Base-by-base conservation (phyloP, 2,329 filamentous ascomycete genomes). In the Aspergillus transmontanensis region DNA sequence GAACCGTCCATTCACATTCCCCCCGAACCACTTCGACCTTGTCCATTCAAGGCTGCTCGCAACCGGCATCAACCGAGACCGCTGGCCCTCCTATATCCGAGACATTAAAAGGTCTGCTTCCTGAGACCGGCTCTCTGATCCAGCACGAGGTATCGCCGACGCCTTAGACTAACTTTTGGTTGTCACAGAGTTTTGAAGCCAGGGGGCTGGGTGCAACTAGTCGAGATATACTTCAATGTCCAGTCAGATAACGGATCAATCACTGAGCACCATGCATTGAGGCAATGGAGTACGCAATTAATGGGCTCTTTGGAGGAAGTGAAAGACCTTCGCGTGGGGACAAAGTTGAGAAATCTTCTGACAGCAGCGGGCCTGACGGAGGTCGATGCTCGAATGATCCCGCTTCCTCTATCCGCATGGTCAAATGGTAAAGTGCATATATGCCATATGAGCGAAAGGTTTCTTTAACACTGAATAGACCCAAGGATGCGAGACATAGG, bases 241-340 rank as follows among this genome's bases (percentile, higher is more conserved):
- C 94, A 96, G 75, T 96, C 92, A 0, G 88, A 94, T 69, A 96
- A 92, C 71, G 93, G 93, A 6, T 88, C 87, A n/a, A 80, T 95
- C 69, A 89, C 87, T 12, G 84, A 89, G 57, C 85, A 84, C 58
- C 86, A 91, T 73, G 89, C 88, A 2, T 81, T 93, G 58, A 76
- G 81, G 61, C 75, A 85, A 67, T 93, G 90, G 90, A 92, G 89
- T 55, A 83, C 83, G 58, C 81, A 81, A 60, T 91, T 91, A 73
- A 78, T 90, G 68, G 81, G 85, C 64, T 85, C 87, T 34, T 78
- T 90, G 72, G 84, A 88, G 62, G 85, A 83, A 21, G 79, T 83
- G 58, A 93, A 93, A 69, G 87, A 93, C 70, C 86, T 89, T 23
- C 83, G 90, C 60, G 85, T 86, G 36, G 86, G 89, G 12, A 79